phyloP scores from a whole-genome alignment of 345 rosid genomes.

The Barbarea vulgaris region DNA sequence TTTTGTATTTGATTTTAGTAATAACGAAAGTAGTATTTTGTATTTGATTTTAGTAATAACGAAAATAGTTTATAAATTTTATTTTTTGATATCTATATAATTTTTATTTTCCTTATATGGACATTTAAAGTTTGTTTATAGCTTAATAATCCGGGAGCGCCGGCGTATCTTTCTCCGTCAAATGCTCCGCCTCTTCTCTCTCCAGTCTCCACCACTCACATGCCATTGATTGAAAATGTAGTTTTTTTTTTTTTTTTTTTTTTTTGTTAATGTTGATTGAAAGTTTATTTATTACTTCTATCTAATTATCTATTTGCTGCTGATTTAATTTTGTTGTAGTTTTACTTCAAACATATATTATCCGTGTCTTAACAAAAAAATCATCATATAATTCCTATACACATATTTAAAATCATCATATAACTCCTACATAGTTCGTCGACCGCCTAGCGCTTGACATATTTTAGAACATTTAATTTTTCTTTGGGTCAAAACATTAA shows the following conservation, averaged over 20 bases:
- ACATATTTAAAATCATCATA: no score
- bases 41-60: neutral
- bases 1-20: neutral
- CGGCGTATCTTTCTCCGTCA: constrained; percentile 30
- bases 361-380: neutral
- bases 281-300: neutral
- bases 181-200: constrained; percentile 19
- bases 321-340: neutral
- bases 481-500: neutral
- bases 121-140: neutral
- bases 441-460: neutral
- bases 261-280: neutral
- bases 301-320: neutral
- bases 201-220: constrained; percentile 21
- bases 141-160: neutral
- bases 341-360: constrained; percentile 11
- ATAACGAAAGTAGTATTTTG: neutral
- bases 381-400: no score
- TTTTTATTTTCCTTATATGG: neutral
- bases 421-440: neutral
- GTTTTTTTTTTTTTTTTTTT: no score
- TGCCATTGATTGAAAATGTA: neutral
- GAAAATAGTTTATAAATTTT: no score
- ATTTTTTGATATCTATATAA: no score
- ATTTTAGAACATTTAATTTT: neutral